Evolutionary conservation across 257 asterid species (phyloP).

Genomic region (Salvia rosmarinus): DNA sequence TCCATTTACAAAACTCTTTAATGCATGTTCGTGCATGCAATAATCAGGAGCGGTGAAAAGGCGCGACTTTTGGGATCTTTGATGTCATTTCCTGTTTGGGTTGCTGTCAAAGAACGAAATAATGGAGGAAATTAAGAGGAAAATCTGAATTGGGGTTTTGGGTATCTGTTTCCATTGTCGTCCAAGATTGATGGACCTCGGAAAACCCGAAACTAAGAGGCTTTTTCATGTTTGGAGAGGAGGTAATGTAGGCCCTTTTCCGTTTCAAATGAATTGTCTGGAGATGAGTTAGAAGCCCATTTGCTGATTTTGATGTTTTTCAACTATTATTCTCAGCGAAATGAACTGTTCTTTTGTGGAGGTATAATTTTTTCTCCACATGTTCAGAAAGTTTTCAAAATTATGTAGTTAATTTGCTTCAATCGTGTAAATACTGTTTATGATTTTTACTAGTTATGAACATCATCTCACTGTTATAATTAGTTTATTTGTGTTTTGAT

Average conservation of each 20-base stretch:
- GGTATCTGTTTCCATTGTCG: constrained; percentile 25
- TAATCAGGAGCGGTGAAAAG: constrained; percentile 40
- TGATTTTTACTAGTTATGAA: constrained; percentile 1
- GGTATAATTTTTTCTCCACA: no score
- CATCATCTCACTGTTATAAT: no score
- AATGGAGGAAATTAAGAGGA: constrained; percentile 26
- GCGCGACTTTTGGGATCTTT: constrained; percentile 30
- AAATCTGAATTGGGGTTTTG: constrained; percentile 33
- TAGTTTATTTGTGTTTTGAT: background rate
- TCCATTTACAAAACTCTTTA: constrained; percentile 28
- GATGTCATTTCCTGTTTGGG: constrained; percentile 38
- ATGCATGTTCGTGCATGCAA: constrained; percentile 40
- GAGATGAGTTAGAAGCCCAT: constrained; percentile 13
- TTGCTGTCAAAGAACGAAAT: constrained; percentile 20
- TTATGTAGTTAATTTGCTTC: background rate
- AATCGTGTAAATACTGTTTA: background rate
- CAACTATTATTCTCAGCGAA: background rate
- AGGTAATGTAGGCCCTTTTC: constrained; percentile 62
- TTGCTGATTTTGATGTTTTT: constrained; percentile 29
- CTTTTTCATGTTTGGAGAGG: constrained; percentile 87
- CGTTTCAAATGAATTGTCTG: constrained; percentile 7
- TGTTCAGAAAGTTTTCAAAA: no score
- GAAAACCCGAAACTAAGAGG: constrained; percentile 51
- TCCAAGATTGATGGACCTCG: constrained; percentile 50
- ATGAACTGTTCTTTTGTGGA: background rate